Conservation (phyloP, 306 rosid genomes). For the Canavalia ensiformis region DNA sequence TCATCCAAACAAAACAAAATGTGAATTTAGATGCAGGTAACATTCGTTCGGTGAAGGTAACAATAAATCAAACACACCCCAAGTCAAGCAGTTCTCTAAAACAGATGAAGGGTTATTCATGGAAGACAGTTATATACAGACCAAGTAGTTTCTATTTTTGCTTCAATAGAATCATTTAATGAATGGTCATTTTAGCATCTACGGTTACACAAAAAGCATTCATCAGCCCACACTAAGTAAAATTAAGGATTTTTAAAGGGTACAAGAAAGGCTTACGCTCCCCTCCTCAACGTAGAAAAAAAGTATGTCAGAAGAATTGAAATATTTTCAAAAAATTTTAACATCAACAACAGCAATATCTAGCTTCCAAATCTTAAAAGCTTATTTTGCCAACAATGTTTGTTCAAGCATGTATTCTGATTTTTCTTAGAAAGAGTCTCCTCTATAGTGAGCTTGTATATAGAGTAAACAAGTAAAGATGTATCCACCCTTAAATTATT, state of each 20-base stretch:
- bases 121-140: constrained; percentile 17
- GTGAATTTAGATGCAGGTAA: too few relatives aligned
- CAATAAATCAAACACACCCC: background rate
- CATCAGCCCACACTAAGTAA: background rate
- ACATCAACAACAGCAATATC: constrained; percentile 15
- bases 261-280: constrained; percentile 4
- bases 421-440: constrained; percentile 6
- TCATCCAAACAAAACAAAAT: too few relatives aligned
- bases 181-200: background rate
- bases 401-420: constrained; percentile 5
- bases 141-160: background rate
- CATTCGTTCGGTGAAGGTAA: background rate
- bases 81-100: constrained; percentile 4
- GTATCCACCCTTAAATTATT: background rate
- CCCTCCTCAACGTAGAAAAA: background rate
- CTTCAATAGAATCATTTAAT: constrained; percentile 1
- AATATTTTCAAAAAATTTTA: constrained; percentile 15
- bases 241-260: constrained; percentile 17
- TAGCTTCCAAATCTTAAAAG: constrained; percentile 2
- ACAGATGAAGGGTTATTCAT: background rate
- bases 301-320: background rate
- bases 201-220: background rate
- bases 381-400: constrained; percentile 9
- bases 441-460: background rate
- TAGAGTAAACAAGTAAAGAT: constrained; percentile 18